These are phyloP conservation scores for Aschersonia sp. DNA, from an alignment of 2,329 filamentous ascomycete species.

Conservation along the genomic window DNA sequence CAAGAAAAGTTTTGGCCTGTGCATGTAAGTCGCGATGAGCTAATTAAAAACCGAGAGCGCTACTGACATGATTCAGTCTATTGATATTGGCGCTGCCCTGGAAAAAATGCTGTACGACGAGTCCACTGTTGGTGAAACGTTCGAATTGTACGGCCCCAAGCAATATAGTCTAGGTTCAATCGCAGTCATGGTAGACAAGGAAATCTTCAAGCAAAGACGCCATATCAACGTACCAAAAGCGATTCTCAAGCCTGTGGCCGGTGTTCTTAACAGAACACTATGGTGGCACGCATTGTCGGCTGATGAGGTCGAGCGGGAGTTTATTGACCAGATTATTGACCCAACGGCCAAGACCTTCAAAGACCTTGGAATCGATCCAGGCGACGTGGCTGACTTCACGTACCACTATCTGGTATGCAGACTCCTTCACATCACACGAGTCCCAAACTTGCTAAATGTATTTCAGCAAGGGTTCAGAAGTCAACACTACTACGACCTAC, in stretches of 20 bases:
- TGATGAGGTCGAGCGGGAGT: constrained; percentile 84
- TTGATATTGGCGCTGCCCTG: constrained; percentile 79
- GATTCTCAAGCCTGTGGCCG: constrained; percentile 61
- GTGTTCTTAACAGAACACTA: constrained; percentile 62
- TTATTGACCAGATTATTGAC: constrained; percentile 86
- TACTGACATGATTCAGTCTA: constrained; percentile 37
- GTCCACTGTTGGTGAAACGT: constrained; percentile 78
- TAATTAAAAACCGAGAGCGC: no score
- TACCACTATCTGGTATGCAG: constrained; percentile 77
- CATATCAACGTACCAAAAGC: constrained; percentile 84
- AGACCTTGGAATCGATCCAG: constrained; percentile 80
- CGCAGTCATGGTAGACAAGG: constrained; percentile 72
- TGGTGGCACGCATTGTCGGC: constrained; percentile 82
- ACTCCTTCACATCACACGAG: background rate
- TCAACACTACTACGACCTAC: constrained; percentile 79
- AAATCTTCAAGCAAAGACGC: constrained; percentile 79
- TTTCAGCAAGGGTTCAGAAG: constrained; percentile 77
- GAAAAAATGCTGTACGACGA: constrained; percentile 89
- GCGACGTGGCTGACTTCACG: constrained; percentile 72
- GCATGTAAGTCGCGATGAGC: constrained; percentile 43
- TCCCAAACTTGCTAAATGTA: constrained; percentile 14
- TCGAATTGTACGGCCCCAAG: constrained; percentile 85
- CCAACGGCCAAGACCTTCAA: constrained; percentile 86
- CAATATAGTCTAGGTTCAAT: constrained; percentile 86
- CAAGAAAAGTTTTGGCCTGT: constrained; percentile 82